These are phyloP conservation scores for Gigaspora rosea DNA, from an alignment of 192 early-diverging fungal species.

Conservation along the genomic window DNA sequence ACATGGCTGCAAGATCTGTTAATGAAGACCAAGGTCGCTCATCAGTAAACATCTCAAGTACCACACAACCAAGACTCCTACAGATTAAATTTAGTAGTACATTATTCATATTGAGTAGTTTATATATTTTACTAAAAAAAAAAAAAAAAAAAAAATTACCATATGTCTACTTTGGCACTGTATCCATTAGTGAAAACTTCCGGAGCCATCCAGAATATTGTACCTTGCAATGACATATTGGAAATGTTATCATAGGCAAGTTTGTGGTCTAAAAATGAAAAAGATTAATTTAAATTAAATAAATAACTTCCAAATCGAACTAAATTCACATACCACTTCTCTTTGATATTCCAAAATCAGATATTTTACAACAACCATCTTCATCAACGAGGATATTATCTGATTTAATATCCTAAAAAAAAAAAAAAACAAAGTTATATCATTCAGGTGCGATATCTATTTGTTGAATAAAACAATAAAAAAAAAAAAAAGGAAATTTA, in stretches of 20 bases:
- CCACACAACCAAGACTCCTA: conserved; percentile 77
- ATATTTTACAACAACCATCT: conserved; percentile 90
- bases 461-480: not conserved
- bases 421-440: not conserved
- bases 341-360: conserved; percentile 96
- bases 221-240: conserved; percentile 65
- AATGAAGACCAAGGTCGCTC: conserved; percentile 70
- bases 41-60: conserved; percentile 95
- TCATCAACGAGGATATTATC: conserved; percentile 79
- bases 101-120: too few species aligned
- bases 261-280: conserved; percentile 2
- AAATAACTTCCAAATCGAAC: conserved; percentile 32
- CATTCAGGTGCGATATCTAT: not conserved
- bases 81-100: not conserved
- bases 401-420: conserved; percentile 72
- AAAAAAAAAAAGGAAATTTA: conserved; percentile 40
- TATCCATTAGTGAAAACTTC: conserved; percentile 87
- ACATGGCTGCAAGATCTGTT: conserved; percentile 56
- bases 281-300: conserved; percentile 38
- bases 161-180: conserved; percentile 92
- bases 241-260: conserved; percentile 44
- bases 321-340: conserved; percentile 53
- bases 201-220: conserved; percentile 95
- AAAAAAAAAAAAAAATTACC: conserved; percentile 45
- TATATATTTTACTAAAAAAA: too few species aligned